These are phyloP conservation scores for Trichoderma aggressivum DNA, from an alignment of 2,329 filamentous ascomycete species.

Conservation along the genomic window DNA sequence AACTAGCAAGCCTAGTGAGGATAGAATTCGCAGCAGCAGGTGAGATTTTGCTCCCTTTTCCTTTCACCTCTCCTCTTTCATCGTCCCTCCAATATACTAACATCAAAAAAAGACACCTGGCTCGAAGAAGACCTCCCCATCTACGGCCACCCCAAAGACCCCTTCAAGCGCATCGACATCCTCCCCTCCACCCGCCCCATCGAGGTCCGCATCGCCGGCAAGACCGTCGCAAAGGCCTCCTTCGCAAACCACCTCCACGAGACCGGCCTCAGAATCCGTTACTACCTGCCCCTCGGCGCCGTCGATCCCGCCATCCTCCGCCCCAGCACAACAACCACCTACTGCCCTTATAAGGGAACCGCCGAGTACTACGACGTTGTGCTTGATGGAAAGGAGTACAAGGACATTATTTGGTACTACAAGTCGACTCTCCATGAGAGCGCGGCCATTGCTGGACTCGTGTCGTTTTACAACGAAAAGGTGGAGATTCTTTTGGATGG, in stretches of 20 bases:
- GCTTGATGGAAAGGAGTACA: conserved; percentile 40
- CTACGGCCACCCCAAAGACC: conserved; percentile 63
- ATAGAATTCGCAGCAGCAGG: conserved; percentile 37
- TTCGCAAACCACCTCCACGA: conserved; percentile 56
- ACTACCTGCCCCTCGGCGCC: conserved; percentile 54
- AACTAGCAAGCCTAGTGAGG: conserved; percentile 32
- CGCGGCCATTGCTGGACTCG: conserved; percentile 49
- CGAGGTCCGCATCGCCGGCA: conserved; percentile 47
- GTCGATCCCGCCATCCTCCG: conserved; percentile 45
- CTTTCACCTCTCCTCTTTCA: fast-evolving
- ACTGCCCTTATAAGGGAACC: conserved; percentile 66
- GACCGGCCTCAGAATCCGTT: conserved; percentile 56
- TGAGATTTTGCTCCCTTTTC: too few species aligned
- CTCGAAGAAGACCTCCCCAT: conserved; percentile 58
- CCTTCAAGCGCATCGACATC: conserved; percentile 62
- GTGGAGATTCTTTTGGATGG: conserved; percentile 61
- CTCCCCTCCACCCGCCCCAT: conserved; percentile 53
- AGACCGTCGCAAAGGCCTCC: conserved; percentile 44
- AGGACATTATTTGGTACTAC: conserved; percentile 63
- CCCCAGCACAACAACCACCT: conserved; percentile 50
- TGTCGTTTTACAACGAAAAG: conserved; percentile 68
- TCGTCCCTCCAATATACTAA: neutral
- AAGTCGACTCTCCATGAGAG: conserved; percentile 55
- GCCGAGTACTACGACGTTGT: conserved; percentile 60
- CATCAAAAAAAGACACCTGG: conserved; percentile 33